Evolutionary conservation across 164 flowering plant genomes (phyloP).

Genomic region (Macadamia integrifolia): DNA sequence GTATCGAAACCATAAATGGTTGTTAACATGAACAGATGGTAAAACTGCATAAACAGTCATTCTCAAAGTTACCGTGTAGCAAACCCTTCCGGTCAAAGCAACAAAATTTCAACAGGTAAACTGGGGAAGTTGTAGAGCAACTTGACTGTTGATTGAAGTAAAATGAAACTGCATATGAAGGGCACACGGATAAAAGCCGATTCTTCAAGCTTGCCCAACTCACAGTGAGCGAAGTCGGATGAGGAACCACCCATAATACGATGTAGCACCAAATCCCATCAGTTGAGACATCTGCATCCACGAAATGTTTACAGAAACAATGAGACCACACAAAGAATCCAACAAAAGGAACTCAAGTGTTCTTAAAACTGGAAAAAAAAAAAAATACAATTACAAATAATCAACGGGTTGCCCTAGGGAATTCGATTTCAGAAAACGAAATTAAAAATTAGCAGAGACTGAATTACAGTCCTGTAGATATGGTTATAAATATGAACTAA

Average conservation of each 20-base stretch:
- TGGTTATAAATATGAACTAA: no score
- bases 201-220: slow-evolving; percentile 67
- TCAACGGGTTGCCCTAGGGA: background rate
- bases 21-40: background rate
- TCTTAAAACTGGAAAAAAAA: background rate
- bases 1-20: background rate
- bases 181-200: slow-evolving; percentile 61
- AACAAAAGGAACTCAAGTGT: background rate
- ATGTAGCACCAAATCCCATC: slow-evolving; percentile 94
- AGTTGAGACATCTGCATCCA: slow-evolving; percentile 59
- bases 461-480: no score
- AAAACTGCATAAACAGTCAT: background rate
- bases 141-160: slow-evolving; percentile 33
- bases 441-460: background rate
- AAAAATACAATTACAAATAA: background rate
- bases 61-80: slow-evolving; percentile 51
- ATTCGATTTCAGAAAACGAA: background rate
- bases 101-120: slow-evolving; percentile 56
- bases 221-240: slow-evolving; percentile 24
- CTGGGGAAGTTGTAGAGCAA: slow-evolving; percentile 23
- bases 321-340: background rate
- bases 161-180: slow-evolving; percentile 41
- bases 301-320: background rate
- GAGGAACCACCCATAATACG: slow-evolving; percentile 65
- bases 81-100: slow-evolving; percentile 67